These are phyloP conservation scores for Kwoniella pini DNA, from an alignment of 768 basidiomycete species.

Conservation along the genomic window DNA sequence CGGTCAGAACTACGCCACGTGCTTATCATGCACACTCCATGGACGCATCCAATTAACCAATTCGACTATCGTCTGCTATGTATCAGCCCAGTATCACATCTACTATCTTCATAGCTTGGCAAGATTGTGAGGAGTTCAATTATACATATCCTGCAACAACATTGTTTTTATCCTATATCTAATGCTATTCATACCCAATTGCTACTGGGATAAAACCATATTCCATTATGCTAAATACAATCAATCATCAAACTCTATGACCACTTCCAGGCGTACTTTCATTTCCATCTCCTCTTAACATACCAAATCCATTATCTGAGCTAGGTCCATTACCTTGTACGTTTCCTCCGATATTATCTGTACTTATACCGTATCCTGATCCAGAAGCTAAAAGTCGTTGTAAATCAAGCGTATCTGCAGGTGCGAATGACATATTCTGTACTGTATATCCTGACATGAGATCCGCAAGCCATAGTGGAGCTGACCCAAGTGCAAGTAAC, in stretches of 20 bases:
- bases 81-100: too few relatives aligned
- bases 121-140: too few relatives aligned
- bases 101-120: too few relatives aligned
- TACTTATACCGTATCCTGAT: neutral
- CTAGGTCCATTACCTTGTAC: neutral
- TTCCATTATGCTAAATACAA: too few relatives aligned
- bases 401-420: constrained; percentile 40
- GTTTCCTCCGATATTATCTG: neutral
- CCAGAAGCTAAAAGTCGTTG: constrained; percentile 31
- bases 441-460: constrained; percentile 46
- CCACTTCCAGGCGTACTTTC: neutral
- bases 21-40: too few relatives aligned
- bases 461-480: constrained; percentile 44
- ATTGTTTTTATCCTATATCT: too few relatives aligned
- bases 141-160: too few relatives aligned
- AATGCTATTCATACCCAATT: too few relatives aligned
- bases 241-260: neutral
- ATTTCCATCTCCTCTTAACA: neutral
- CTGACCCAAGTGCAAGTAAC: neutral
- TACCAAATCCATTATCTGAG: neutral
- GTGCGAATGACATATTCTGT: constrained; percentile 44
- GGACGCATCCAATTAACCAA: too few relatives aligned
- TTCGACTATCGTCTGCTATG: too few relatives aligned
- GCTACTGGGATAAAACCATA: too few relatives aligned
- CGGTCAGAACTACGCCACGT: too few relatives aligned